These are phyloP conservation scores for Calonectria multiphialidica DNA, from an alignment of 2,329 filamentous ascomycete species.

Conservation along the genomic window DNA sequence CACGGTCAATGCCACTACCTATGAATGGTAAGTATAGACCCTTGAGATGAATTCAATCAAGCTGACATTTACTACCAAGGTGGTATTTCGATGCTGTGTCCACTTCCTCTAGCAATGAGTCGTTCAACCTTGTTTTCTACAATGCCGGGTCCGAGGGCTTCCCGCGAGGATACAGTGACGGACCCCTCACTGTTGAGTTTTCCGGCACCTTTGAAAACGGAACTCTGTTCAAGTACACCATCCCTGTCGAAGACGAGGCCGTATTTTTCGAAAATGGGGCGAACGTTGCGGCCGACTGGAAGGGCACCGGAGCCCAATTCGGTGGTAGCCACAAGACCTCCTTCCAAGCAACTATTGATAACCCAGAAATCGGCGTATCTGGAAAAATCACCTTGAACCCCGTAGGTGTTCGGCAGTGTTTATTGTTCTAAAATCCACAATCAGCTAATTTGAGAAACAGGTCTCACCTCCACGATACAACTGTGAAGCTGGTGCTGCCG, in stretches of 20 bases:
- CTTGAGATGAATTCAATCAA: not conserved
- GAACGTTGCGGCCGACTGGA: not conserved
- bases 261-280: not conserved
- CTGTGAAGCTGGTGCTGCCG: not conserved
- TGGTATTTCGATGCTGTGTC: constrained; percentile 8
- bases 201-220: not conserved
- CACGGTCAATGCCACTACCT: not conserved
- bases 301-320: not conserved
- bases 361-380: not conserved
- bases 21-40: not conserved
- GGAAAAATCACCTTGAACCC: not conserved
- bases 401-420: not conserved
- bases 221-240: not conserved
- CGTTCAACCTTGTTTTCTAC: not conserved
- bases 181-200: not conserved
- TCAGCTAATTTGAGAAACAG: not conserved
- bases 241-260: not conserved
- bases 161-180: not conserved
- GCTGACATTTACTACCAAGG: not conserved
- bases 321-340: not conserved
- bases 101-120: not conserved
- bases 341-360: not conserved
- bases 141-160: not conserved
- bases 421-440: not conserved
- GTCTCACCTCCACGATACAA: not conserved